phyloP scores from a whole-genome alignment of 2,329 filamentous ascomycete genomes.

The Herpotrichia juniperi region DNA sequence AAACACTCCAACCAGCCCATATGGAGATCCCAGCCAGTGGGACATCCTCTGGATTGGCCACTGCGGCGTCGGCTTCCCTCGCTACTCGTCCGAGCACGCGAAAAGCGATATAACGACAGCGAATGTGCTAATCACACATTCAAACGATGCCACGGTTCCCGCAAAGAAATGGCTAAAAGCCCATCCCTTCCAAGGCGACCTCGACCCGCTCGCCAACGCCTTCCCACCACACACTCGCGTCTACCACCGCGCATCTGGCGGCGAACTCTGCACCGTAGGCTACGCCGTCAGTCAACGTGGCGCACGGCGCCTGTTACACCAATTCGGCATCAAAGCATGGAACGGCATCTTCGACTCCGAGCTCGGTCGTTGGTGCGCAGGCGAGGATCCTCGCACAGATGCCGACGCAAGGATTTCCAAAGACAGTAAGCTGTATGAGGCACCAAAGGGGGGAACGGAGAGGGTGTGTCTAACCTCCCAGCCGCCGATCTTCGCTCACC shows the following conservation, averaged over 20 bases:
- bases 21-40: constrained; percentile 43
- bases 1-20: constrained; percentile 32
- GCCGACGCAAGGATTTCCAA: neutral
- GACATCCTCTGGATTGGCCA: constrained; percentile 50
- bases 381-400: constrained; percentile 25
- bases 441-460: constrained; percentile 16
- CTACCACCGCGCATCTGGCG: constrained; percentile 34
- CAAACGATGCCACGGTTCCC: constrained; percentile 34
- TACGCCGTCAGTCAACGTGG: constrained; percentile 38
- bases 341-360: constrained; percentile 37
- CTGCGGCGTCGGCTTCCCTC: constrained; percentile 36
- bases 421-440: neutral
- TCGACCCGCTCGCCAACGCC: constrained; percentile 29
- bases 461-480: constrained; percentile 34
- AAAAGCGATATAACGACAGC: constrained; percentile 18
- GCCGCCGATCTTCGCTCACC: constrained; percentile 37
- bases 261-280: constrained; percentile 35
- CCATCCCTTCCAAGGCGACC: constrained; percentile 34
- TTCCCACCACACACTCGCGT: constrained; percentile 34
- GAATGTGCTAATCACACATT: constrained; percentile 26
- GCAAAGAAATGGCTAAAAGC: constrained; percentile 30
- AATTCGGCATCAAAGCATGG: constrained; percentile 36
- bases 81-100: constrained; percentile 13
- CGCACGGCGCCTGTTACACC: constrained; percentile 34
- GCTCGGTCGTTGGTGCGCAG: constrained; percentile 36